phyloP scores from a whole-genome alignment of 495 filamentous ascomycete species.

The Aspergillus panamensis region DNA sequence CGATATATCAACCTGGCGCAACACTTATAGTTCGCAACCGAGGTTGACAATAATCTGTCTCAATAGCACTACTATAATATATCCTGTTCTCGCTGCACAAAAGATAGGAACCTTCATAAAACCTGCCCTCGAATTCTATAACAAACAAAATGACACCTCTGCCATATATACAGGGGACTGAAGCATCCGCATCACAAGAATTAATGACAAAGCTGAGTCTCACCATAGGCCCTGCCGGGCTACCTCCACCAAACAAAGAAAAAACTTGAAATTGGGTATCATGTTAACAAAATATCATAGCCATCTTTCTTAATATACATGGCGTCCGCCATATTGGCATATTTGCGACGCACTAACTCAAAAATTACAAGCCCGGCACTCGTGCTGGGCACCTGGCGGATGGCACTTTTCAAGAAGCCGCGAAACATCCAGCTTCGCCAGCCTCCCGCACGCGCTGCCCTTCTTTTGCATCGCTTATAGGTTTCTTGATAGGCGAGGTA shows the following conservation, averaged over 20 bases:
- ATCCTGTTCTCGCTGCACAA: too few species aligned
- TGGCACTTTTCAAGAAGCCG: slow-evolving; percentile 69
- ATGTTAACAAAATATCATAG: slow-evolving; percentile 61
- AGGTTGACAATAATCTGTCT: too few species aligned
- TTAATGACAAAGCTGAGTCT: neutral
- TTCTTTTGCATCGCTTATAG: slow-evolving; percentile 60
- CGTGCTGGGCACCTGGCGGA: slow-evolving; percentile 82
- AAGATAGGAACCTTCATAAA: too few species aligned
- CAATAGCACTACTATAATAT: too few species aligned
- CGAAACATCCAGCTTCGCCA: slow-evolving; percentile 72
- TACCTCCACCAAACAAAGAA: neutral
- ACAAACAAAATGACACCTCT: too few species aligned
- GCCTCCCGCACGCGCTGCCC: slow-evolving; percentile 59
- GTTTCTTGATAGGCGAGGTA: slow-evolving; percentile 74
- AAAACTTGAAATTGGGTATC: neutral
- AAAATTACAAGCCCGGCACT: slow-evolving; percentile 88
- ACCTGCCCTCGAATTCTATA: too few species aligned
- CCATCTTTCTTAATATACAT: slow-evolving; percentile 63
- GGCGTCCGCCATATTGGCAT: slow-evolving; percentile 64
- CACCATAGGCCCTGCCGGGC: too few species aligned
- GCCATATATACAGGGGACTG: too few species aligned
- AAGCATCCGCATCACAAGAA: too few species aligned
- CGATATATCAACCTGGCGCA: too few species aligned
- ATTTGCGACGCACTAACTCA: slow-evolving; percentile 78
- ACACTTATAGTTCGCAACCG: too few species aligned